These are phyloP conservation scores for Solanum habrochaites DNA, from an alignment of 257 asterid species.

Conservation along the genomic window DNA sequence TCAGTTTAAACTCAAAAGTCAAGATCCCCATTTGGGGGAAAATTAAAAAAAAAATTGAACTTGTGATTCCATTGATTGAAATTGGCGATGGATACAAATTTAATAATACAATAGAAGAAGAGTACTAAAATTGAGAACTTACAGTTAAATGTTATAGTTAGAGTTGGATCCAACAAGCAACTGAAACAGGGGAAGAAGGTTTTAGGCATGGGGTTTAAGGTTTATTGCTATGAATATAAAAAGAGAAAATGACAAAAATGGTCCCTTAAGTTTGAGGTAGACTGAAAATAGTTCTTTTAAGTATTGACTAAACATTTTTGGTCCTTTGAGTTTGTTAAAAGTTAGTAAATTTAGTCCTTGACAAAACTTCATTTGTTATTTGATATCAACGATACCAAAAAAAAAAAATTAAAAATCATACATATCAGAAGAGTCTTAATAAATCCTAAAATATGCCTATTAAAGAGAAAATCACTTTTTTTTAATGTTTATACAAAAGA, in stretches of 20 bases:
- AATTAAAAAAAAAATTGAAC: background rate
- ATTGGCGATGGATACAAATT: background rate
- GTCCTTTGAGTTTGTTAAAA: background rate
- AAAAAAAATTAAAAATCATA: too few relatives aligned
- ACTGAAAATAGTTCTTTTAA: background rate
- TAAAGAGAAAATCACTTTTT: too few relatives aligned
- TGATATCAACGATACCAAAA: too few relatives aligned
- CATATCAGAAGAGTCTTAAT: fast-evolving
- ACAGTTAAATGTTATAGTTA: background rate
- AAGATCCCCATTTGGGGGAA: background rate
- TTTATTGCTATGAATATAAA: background rate
- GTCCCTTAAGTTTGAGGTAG: background rate
- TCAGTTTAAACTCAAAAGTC: background rate
- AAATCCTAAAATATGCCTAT: too few relatives aligned
- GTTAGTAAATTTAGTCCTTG: background rate
- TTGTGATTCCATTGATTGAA: background rate
- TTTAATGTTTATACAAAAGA: too few relatives aligned
- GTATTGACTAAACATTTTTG: background rate
- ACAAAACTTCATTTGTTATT: too few relatives aligned
- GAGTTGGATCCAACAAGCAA: background rate
- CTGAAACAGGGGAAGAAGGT: background rate
- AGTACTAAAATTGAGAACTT: background rate
- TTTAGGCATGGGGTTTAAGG: background rate
- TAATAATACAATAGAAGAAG: background rate
- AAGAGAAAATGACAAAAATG: background rate